Evolutionary conservation across 441 rosid species (phyloP).

Genomic region (Pelargonium myrrhifolium): DNA sequence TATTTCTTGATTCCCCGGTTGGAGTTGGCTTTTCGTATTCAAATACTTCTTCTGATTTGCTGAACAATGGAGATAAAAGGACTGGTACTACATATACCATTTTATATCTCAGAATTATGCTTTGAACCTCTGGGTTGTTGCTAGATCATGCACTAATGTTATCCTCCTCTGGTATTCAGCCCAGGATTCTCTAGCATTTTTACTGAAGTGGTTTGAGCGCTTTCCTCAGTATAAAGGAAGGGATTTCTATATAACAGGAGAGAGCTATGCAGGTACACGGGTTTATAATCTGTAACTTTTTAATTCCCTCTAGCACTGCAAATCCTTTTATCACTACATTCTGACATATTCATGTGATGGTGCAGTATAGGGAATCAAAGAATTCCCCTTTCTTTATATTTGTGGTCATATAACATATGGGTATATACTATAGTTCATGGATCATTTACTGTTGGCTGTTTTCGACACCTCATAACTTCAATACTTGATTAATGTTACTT

Average conservation of each 20-base stretch:
- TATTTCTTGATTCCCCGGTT: conserved; percentile 82
- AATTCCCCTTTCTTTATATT: not conserved
- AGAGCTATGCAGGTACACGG: conserved; percentile 76
- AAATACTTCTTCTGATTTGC: conserved; percentile 70
- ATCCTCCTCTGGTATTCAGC: conserved; percentile 36
- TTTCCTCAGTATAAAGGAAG: conserved; percentile 79
- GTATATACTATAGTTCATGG: not conserved
- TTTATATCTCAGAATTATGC: conserved; percentile 16
- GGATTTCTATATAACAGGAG: conserved; percentile 75
- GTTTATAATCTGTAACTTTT: not conserved
- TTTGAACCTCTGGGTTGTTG: conserved; percentile 8
- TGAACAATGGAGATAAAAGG: conserved; percentile 64
- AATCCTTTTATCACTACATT: not conserved
- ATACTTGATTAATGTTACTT: too few relatives aligned
- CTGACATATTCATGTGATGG: not conserved
- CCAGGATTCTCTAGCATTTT: conserved; percentile 59
- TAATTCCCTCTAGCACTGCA: not conserved
- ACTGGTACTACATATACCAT: conserved; percentile 50
- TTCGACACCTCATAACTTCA: too few relatives aligned
- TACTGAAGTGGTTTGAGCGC: conserved; percentile 82
- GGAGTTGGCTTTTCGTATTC: conserved; percentile 93
- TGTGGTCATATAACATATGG: not conserved
- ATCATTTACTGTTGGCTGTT: not conserved
- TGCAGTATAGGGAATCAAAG: not conserved
- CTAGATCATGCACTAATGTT: conserved; percentile 12